A percentile compares a stretch with the other conserved stretches of the same genome.
phyloP scores from a whole-genome alignment of 1,139 yeast genomes.

The Saccharomyces pastorianus region DNA sequence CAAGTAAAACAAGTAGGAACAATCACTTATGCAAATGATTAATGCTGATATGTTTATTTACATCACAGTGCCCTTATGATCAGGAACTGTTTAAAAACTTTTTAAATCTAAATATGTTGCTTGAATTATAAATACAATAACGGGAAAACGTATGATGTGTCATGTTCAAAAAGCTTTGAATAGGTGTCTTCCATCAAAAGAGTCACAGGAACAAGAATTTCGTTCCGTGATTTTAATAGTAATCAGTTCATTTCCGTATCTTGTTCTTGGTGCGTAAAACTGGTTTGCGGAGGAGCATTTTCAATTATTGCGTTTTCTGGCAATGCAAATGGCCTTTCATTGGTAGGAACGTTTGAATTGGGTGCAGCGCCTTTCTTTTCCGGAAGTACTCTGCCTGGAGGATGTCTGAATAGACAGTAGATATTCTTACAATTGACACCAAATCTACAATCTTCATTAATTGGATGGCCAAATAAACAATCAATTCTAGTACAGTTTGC shows the following conservation, averaged over 20 bases:
- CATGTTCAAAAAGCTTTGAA: background rate
- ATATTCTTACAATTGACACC: slow-evolving; percentile 65
- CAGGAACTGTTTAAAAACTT: too few relatives aligned
- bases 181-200: background rate
- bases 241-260: slow-evolving; percentile 26
- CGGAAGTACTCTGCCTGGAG: slow-evolving; percentile 51
- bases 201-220: background rate
- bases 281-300: slow-evolving; percentile 48
- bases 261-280: slow-evolving; percentile 16
- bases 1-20: slow-evolving; percentile 2
- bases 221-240: background rate
- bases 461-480: slow-evolving; percentile 76
- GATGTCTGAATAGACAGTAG: slow-evolving; percentile 68
- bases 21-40: slow-evolving; percentile 10
- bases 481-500: slow-evolving; percentile 67
- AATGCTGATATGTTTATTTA: background rate
- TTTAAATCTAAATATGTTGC: slow-evolving; percentile 4
- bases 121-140: slow-evolving; percentile 1
- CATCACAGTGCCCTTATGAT: too few relatives aligned
- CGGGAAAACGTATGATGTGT: background rate
- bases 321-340: slow-evolving; percentile 65
- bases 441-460: slow-evolving; percentile 70
- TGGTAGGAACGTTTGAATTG: slow-evolving; percentile 23
- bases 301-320: slow-evolving; percentile 61
- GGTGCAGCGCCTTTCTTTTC: slow-evolving; percentile 9